Evolutionary conservation across 108 stramenopile genomes (phyloP), one percentile per base, ranked within the genome.

Genomic region (Cyclotella choctawhatcheeana): DNA sequence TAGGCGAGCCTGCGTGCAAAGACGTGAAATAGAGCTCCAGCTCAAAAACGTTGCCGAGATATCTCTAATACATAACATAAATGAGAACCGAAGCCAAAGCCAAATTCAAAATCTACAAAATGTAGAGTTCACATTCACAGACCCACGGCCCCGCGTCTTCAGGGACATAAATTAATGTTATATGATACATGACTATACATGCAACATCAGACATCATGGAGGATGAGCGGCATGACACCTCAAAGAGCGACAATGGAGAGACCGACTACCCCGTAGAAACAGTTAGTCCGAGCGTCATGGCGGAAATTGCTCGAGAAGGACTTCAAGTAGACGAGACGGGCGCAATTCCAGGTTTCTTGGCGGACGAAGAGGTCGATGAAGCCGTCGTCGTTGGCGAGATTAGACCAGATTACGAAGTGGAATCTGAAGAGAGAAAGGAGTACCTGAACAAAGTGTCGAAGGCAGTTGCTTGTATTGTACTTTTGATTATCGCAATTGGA

Each of bases 401-500:
- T 1, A 64, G 48, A 64, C 30, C 63, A 12, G 63, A 64, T 45
- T 44, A 64, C 26, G 63, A 64, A 30, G 45, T 64, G 45, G 63
- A 64, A 47, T 24, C 45, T 7, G 63, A 64, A 29, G 63, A 64
- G 27, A 64, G 63, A 29, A 21, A 45, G n/a, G 63, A 45, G 13
- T 64, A 64, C 14, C 3, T 30, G 2, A 44, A 12, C 10, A 48
- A 27, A 44, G 45, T 64, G 8, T 10, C 14, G 10, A 47, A 31
- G 43, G 44, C 63, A 27, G 24, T 47, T 3, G 63, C 63, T 25
- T 44, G 44, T 13, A 31, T 64, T 43, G 63, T 64, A 5, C 29
- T 64, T 64, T 64, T 64, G 63, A 64, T 64, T 31, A 29, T 64
- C 1, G 27, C 48, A 12, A 64, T 64, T n/a, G 63, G 44, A 7